These are phyloP conservation scores for Lasiodiplodia gonubiensis DNA, from an alignment of 2,329 filamentous ascomycete species.

Conservation along the genomic window DNA sequence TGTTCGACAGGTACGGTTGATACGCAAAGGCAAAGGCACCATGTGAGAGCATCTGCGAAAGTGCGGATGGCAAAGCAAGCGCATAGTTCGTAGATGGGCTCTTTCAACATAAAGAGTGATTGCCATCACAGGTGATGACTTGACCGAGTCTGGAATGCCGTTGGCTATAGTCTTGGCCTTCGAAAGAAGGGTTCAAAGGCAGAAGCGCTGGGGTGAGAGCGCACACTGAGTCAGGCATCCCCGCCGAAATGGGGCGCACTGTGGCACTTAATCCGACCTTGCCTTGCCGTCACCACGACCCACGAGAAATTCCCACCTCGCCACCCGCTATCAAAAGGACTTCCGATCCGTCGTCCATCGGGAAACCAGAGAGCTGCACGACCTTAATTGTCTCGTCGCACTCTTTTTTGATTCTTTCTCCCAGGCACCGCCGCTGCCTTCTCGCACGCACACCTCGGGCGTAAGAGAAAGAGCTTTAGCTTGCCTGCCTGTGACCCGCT, in stretches of 20 bases:
- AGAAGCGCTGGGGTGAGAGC: not conserved
- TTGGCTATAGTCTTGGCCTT: not conserved
- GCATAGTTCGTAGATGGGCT: not conserved
- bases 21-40: not conserved
- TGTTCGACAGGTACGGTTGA: not conserved
- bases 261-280: slow-evolving; percentile 9
- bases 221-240: slow-evolving; percentile 27
- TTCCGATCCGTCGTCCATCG: slow-evolving; percentile 6
- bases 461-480: slow-evolving; percentile 18
- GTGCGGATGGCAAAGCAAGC: not conserved
- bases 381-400: slow-evolving; percentile 1
- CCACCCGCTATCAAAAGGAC: slow-evolving; percentile 2
- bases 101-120: not conserved
- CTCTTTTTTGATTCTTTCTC: not conserved
- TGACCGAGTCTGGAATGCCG: not conserved
- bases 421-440: slow-evolving; percentile 14
- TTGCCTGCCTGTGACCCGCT: not conserved
- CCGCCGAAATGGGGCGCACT: slow-evolving; percentile 23
- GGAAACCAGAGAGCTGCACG: slow-evolving; percentile 4
- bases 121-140: not conserved
- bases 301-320: slow-evolving; percentile 29
- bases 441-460: not conserved
- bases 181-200: slow-evolving; percentile 1
- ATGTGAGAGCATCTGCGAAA: not conserved
- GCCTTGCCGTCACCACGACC: slow-evolving; percentile 26